These are phyloP conservation scores for Mycena leptocephala DNA, from an alignment of 768 basidiomycete genomes.

Conservation along the genomic window DNA sequence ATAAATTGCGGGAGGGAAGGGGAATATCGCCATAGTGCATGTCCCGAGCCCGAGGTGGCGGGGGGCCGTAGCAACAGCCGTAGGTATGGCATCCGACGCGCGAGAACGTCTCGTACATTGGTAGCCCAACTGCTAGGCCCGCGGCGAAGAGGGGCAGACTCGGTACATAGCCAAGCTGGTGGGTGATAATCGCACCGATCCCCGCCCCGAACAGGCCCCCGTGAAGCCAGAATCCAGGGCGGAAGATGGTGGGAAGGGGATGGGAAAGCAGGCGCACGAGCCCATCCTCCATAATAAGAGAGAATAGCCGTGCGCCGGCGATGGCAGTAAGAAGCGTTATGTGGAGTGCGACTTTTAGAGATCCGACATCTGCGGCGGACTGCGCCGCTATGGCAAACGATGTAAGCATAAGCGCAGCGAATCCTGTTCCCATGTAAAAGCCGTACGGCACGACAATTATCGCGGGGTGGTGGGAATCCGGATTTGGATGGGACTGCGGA, in stretches of 20 bases:
- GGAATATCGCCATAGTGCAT: conserved; percentile 22
- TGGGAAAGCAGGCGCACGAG: conserved; percentile 13
- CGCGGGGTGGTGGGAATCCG: conserved; percentile 20
- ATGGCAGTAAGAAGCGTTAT: conserved; percentile 34
- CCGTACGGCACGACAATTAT: conserved; percentile 39
- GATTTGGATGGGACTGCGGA: conserved; percentile 28
- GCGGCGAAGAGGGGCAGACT: conserved; percentile 24
- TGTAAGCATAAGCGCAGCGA: conserved; percentile 33
- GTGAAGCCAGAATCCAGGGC: conserved; percentile 40
- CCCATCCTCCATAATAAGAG: conserved; percentile 37
- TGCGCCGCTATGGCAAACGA: conserved; percentile 29
- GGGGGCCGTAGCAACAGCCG: conserved; percentile 37
- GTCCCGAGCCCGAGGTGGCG: not conserved
- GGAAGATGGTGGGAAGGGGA: conserved; percentile 33
- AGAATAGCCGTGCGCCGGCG: conserved; percentile 33
- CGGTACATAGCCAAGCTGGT: conserved; percentile 12
- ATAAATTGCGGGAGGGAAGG: conserved; percentile 30
- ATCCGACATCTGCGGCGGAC: not conserved
- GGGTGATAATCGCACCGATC: conserved; percentile 20
- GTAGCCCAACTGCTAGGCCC: conserved; percentile 35
- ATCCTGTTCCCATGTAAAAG: conserved; percentile 31
- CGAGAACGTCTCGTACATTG: conserved; percentile 38
- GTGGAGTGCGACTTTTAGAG: conserved; percentile 20
- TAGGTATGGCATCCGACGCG: conserved; percentile 39
- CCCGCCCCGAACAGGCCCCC: conserved; percentile 35